Evolutionary conservation across 331 rosid species (phyloP).

Genomic region (Ulmus americana): DNA sequence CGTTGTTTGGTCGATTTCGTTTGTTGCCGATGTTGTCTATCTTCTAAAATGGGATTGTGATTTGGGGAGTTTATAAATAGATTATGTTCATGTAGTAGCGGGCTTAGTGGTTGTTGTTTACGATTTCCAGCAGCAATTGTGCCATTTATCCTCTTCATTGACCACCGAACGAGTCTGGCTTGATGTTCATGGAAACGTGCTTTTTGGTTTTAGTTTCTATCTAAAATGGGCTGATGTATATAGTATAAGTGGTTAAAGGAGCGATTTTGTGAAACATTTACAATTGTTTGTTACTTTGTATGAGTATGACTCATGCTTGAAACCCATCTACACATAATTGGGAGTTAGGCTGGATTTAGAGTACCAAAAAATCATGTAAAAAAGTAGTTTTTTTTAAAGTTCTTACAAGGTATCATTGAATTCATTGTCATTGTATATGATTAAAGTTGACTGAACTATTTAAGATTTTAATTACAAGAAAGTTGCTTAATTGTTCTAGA

Average conservation of each 20-base stretch:
- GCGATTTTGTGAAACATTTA: neutral
- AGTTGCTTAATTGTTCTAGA: neutral
- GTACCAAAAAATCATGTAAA: neutral
- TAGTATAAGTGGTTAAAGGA: neutral
- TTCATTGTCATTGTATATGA: neutral
- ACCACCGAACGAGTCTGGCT: neutral
- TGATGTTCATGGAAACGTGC: neutral
- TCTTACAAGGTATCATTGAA: neutral
- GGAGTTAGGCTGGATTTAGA: neutral
- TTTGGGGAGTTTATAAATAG: no score
- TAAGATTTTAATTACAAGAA: neutral
- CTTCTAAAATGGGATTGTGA: no score
- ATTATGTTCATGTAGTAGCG: no score
- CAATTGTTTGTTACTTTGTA: neutral
- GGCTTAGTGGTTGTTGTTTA: neutral
- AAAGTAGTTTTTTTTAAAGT: neutral
- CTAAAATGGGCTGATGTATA: neutral
- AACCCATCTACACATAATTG: neutral
- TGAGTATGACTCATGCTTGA: neutral
- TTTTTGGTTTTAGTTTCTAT: neutral
- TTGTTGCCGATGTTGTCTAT: no score
- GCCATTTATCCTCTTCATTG: neutral
- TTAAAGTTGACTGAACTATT: neutral
- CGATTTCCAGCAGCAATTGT: neutral
- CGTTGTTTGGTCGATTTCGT: no score